Percentiles rank a stretch among this genome's conserved stretches.
These are phyloP conservation scores for Pseudozyma flocculosa DNA, from an alignment of 1,284 basidiomycete genomes.

Conservation along the genomic window DNA sequence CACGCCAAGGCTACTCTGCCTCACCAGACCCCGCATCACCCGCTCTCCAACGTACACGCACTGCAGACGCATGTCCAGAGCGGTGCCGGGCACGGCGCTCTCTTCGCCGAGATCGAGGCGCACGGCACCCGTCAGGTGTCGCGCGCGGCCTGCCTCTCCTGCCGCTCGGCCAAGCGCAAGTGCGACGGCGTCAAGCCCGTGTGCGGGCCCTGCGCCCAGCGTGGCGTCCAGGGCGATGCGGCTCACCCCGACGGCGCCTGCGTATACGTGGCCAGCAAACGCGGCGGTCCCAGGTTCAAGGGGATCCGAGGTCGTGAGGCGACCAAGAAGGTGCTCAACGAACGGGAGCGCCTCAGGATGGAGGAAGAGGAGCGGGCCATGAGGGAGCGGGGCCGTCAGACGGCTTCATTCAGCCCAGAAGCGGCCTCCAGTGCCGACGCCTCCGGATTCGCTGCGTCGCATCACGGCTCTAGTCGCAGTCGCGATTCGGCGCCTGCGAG, in stretches of 20 bases:
- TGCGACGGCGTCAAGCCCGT: constrained; percentile 45
- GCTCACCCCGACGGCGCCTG: constrained; percentile 37
- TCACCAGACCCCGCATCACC: constrained; percentile 15
- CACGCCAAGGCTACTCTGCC: constrained; percentile 6
- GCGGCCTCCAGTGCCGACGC: constrained; percentile 6
- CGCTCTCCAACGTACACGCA: constrained; percentile 16
- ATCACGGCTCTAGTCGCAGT: too few relatives aligned
- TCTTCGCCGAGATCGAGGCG: constrained; percentile 13
- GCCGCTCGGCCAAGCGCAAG: constrained; percentile 45
- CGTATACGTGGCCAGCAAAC: constrained; percentile 41
- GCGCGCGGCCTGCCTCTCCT: constrained; percentile 44
- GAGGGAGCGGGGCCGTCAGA: too few relatives aligned
- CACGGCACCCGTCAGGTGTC: constrained; percentile 32
- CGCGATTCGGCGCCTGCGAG: too few relatives aligned
- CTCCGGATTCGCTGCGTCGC: too few relatives aligned
- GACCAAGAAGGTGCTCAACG: constrained; percentile 34
- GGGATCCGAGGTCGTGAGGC: constrained; percentile 43
- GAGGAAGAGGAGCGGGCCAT: too few relatives aligned
- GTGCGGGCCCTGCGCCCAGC: constrained; percentile 38
- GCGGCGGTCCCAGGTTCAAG: constrained; percentile 50
- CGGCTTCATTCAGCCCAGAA: too few relatives aligned
- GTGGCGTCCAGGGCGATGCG: constrained; percentile 38
- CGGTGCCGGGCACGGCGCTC: constrained; percentile 10
- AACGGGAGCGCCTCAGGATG: constrained; percentile 23
- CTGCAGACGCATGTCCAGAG: constrained; percentile 8